These are phyloP conservation scores for Acmispon strigosus DNA, from an alignment of 306 rosid genomes.

Conservation along the genomic window DNA sequence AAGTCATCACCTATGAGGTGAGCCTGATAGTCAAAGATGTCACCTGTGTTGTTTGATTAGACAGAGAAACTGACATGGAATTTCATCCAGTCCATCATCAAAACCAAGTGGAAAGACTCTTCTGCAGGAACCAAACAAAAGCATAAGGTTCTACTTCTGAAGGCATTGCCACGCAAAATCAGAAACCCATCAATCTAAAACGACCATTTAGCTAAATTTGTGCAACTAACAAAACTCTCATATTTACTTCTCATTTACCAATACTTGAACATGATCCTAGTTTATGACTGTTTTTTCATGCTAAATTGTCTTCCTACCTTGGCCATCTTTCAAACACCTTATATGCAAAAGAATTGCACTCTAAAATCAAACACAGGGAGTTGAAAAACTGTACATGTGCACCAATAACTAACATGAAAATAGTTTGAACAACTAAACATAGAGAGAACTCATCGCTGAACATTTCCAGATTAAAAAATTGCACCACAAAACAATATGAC, in stretches of 20 bases:
- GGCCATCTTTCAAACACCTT: conserved; percentile 19
- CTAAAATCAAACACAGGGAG: not conserved
- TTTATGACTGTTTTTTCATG: not conserved
- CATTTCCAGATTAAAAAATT: not conserved
- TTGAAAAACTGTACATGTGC: not conserved
- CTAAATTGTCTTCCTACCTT: not conserved
- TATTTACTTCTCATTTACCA: not conserved
- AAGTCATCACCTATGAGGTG: not conserved
- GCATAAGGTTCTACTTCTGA: not conserved
- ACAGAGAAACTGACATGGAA: not conserved
- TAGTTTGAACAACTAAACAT: not conserved
- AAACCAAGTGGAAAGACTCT: conserved; percentile 8
- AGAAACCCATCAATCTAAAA: not conserved
- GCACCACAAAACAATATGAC: not conserved
- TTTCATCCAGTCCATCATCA: not conserved
- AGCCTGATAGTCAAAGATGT: conserved; percentile 1
- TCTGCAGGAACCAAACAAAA: conserved; percentile 4
- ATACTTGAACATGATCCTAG: not conserved
- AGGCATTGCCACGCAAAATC: not conserved
- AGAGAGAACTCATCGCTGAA: not conserved
- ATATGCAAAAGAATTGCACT: conserved; percentile 15
- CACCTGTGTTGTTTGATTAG: not conserved
- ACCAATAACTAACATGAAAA: not conserved
- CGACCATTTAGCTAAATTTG: not conserved
- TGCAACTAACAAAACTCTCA: not conserved